These are phyloP conservation scores for Ophiostoma ulmi DNA, from an alignment of 2,329 filamentous ascomycete genomes.

Conservation along the genomic window DNA sequence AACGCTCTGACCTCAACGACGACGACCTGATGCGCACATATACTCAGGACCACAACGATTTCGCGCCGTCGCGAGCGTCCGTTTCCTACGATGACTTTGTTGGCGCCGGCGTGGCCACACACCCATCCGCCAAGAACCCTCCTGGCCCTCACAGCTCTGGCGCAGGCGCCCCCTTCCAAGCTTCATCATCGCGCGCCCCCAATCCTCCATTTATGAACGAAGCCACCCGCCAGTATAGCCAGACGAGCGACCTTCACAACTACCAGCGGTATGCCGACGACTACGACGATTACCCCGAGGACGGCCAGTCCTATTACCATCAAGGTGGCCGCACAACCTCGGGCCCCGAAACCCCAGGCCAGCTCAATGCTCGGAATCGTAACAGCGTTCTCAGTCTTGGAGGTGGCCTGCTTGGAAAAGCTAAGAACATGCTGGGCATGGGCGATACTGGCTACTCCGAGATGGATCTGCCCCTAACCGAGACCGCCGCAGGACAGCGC, in stretches of 20 bases:
- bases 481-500: constrained; percentile 46
- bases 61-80: constrained; percentile 68
- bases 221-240: constrained; percentile 52
- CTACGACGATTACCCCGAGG: constrained; percentile 73
- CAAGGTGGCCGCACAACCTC: constrained; percentile 57
- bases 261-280: constrained; percentile 89
- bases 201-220: constrained; percentile 42
- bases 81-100: constrained; percentile 95
- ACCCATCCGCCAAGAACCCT: constrained; percentile 30
- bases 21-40: constrained; percentile 73
- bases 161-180: constrained; percentile 29
- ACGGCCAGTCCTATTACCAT: constrained; percentile 79
- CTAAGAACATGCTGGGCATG: constrained; percentile 89
- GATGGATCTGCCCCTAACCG: constrained; percentile 94
- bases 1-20: constrained; percentile 63
- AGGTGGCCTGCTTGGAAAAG: constrained; percentile 77
- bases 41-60: constrained; percentile 55
- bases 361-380: constrained; percentile 62
- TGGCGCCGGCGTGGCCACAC: constrained; percentile 55
- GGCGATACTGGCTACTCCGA: constrained; percentile 77
- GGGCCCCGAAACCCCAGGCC: constrained; percentile 39
- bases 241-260: constrained; percentile 78
- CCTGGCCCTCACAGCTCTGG: constrained; percentile 24
- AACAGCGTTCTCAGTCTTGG: constrained; percentile 87
- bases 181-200: constrained; percentile 28